These are phyloP conservation scores for Mallotus repandus DNA, from an alignment of 441 rosid species.

Conservation along the genomic window DNA sequence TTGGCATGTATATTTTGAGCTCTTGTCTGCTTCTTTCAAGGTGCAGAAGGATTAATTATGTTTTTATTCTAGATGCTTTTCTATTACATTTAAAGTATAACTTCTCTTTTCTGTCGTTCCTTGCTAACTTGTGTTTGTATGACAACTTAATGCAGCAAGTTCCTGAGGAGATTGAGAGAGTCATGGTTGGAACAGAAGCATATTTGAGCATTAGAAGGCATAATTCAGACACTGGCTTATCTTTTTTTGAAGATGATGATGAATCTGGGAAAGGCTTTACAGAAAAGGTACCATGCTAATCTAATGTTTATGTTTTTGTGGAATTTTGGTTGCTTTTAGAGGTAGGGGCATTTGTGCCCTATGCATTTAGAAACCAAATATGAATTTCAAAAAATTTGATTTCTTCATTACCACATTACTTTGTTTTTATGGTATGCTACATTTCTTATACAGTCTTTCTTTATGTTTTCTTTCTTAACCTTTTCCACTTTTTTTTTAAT, in stretches of 20 bases:
- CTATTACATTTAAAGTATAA: neutral
- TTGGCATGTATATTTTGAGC: neutral
- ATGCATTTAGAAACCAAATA: neutral
- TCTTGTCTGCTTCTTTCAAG: neutral
- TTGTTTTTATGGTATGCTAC: neutral
- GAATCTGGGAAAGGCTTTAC: conserved; percentile 46
- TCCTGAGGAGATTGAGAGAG: conserved; percentile 95
- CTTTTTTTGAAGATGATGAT: conserved; percentile 65
- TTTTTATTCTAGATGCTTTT: neutral
- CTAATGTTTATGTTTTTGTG: neutral
- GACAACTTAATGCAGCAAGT: conserved; percentile 69
- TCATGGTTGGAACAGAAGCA: conserved; percentile 90
- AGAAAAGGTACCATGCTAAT: conserved; percentile 56
- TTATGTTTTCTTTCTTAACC: neutral
- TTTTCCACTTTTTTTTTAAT: neutral
- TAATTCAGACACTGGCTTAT: conserved; percentile 64
- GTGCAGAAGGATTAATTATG: neutral
- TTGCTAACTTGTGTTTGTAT: neutral
- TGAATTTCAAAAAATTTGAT: conserved; percentile 4
- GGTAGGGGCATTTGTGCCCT: neutral
- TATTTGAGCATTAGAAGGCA: conserved; percentile 92
- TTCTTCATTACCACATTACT: neutral
- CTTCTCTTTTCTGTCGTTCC: neutral
- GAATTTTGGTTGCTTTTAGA: conserved; percentile 2
- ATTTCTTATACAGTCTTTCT: neutral